A percentile compares a stretch with the other conserved stretches of the same genome.
Evolutionary conservation across 2,329 filamentous ascomycete genomes (phyloP).

Genomic region (Lanzia echinophila): DNA sequence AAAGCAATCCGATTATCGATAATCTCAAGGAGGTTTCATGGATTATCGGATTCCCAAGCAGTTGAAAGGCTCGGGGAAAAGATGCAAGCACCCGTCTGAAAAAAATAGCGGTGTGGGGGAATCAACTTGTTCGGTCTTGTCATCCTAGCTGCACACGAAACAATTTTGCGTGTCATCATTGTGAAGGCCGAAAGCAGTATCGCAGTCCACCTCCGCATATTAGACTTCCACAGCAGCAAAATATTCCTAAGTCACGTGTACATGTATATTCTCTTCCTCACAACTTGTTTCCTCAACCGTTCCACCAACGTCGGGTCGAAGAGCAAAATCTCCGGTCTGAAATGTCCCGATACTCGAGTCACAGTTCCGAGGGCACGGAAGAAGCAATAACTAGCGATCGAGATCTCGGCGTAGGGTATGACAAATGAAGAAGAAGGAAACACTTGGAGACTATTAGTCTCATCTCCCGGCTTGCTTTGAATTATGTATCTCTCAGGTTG

Average conservation of each 20-base stretch:
- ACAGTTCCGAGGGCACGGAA: neutral
- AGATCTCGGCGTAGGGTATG: neutral
- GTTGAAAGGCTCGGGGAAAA: neutral
- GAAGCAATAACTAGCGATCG: neutral
- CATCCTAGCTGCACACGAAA: neutral
- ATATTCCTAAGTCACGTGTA: too few relatives aligned
- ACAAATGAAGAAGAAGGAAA: neutral
- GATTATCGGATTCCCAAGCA: neutral
- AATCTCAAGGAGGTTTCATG: neutral
- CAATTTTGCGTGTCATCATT: too few relatives aligned
- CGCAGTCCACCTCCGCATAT: neutral
- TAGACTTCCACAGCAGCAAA: neutral
- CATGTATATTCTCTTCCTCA: neutral
- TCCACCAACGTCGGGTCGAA: neutral
- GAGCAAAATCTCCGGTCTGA: neutral
- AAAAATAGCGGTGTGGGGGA: neutral
- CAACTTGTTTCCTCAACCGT: neutral
- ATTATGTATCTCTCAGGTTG: too few relatives aligned
- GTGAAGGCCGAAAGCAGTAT: neutral
- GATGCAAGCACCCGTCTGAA: neutral
- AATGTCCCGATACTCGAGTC: neutral
- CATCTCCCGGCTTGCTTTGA: neutral
- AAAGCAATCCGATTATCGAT: constrained; percentile 5
- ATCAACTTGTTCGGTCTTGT: neutral
- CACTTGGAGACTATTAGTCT: neutral